Evolutionary conservation across 179 eudicot species (phyloP), one percentile per base, ranked within the genome.

Genomic region (Dionaea muscipula): DNA sequence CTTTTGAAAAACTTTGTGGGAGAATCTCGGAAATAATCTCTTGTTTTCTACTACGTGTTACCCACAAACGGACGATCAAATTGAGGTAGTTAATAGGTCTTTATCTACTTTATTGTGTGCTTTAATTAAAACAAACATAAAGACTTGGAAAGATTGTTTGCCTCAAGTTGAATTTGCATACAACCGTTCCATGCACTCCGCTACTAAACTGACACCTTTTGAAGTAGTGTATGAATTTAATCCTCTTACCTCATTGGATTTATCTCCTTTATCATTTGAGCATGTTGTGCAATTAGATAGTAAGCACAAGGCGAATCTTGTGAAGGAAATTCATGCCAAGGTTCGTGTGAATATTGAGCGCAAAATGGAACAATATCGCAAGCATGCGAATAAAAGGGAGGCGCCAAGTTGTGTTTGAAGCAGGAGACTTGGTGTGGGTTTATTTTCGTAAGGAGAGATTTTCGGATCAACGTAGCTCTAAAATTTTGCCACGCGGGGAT

Each of bases 181-280:
- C 16, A 40, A 40, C 46, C 2, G 46, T 2, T 2, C 46, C 11
- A 40, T 15, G 4, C 46, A 17, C 19, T 13, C 46, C 3, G 16
- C 46, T 4, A 40, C 46, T 40, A 40, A 40, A 40, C 11, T 14
- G 5, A 4, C 46, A 14, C 19, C 46, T 13, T 40, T 41, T 26
- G 25, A 44, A 16, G 11, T 56, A 39, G 38, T 56, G 0, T 25
- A 40, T 27, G 60, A 27, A n/a, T 9, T 55, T 55, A 38, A 40
- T 26, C 60, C 37, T 25, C 13, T 56, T 9, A 40, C 60, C 15
- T 36, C 22, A 0, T 43, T 41, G 36, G 51, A 56, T 56, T 28
- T 56, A 4, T 0, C 8, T 16, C 60, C 49, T 24, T 26, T 56
- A 13, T 49, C 51, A 39, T 15, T 56, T 8, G 1, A 9, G 14